These are phyloP conservation scores for Cyanidioschyzon merolae DNA, from an alignment of 23 red algal species.

Conservation along the genomic window DNA sequence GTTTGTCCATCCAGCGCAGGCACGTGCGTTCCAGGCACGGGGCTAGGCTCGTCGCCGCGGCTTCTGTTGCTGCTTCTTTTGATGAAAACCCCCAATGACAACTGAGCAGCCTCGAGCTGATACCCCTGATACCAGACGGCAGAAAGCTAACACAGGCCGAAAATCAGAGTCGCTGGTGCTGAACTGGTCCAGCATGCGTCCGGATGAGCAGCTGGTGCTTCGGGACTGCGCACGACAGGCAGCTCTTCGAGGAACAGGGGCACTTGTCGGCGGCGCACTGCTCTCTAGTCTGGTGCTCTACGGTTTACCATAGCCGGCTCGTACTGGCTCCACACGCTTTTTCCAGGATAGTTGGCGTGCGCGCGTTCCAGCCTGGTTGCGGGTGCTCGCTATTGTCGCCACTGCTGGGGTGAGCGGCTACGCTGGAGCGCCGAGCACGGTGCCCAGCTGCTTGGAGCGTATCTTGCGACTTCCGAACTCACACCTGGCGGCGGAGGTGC, in stretches of 20 bases:
- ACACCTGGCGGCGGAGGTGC: background rate
- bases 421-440: background rate
- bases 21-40: too few species aligned
- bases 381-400: background rate
- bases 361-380: background rate
- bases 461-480: background rate
- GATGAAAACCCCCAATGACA: too few species aligned
- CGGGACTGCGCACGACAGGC: background rate
- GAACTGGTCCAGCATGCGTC: background rate
- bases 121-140: too few species aligned
- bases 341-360: background rate
- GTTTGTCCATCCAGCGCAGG: too few species aligned
- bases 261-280: background rate
- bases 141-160: too few species aligned
- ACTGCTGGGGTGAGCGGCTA: background rate
- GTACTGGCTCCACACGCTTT: background rate
- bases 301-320: background rate
- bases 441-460: background rate
- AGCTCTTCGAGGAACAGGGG: background rate
- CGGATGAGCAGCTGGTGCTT: background rate
- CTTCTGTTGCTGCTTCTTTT: too few species aligned
- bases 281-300: background rate
- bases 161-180: background rate
- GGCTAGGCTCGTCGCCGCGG: too few species aligned
- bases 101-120: too few species aligned